Conservation (phyloP, 1,284 basidiomycete genomes). For the Bjerkandera adusta region DNA sequence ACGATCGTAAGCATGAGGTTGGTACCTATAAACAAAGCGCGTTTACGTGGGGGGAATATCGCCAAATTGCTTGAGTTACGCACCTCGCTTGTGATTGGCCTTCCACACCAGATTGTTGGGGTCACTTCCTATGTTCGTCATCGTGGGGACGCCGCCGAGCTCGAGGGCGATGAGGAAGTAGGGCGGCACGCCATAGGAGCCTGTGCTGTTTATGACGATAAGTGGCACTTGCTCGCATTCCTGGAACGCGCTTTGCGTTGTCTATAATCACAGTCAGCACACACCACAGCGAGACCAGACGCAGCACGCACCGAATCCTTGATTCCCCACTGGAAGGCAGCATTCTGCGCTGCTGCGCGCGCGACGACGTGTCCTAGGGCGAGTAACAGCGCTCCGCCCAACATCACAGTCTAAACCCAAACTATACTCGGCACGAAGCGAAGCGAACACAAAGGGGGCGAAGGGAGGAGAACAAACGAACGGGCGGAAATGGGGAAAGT, state of each 20-base stretch:
- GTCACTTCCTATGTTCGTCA: slow-evolving; percentile 40
- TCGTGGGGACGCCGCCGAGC: slow-evolving; percentile 36
- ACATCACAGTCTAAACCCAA: not conserved
- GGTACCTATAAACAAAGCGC: not conserved
- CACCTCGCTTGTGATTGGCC: slow-evolving; percentile 43
- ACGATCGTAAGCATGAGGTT: slow-evolving; percentile 5
- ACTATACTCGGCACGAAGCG: too few species aligned
- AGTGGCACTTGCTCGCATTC: slow-evolving; percentile 23
- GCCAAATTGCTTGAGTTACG: too few species aligned
- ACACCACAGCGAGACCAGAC: too few species aligned
- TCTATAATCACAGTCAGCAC: too few species aligned
- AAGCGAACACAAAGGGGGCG: too few species aligned
- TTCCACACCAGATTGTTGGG: slow-evolving; percentile 39
- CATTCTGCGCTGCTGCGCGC: slow-evolving; percentile 14
- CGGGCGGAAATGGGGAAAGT: not conserved
- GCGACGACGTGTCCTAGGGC: not conserved
- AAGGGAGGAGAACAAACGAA: too few species aligned
- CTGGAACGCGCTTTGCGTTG: slow-evolving; percentile 10
- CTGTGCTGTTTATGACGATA: slow-evolving; percentile 15
- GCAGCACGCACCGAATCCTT: slow-evolving; percentile 17
- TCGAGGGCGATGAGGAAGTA: slow-evolving; percentile 46
- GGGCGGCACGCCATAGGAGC: slow-evolving; percentile 23
- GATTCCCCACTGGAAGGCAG: slow-evolving; percentile 26
- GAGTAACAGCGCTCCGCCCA: not conserved
- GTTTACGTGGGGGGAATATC: too few species aligned